Conservation (phyloP, 2,329 filamentous ascomycete genomes). For the Penicillium oxalicum region DNA sequence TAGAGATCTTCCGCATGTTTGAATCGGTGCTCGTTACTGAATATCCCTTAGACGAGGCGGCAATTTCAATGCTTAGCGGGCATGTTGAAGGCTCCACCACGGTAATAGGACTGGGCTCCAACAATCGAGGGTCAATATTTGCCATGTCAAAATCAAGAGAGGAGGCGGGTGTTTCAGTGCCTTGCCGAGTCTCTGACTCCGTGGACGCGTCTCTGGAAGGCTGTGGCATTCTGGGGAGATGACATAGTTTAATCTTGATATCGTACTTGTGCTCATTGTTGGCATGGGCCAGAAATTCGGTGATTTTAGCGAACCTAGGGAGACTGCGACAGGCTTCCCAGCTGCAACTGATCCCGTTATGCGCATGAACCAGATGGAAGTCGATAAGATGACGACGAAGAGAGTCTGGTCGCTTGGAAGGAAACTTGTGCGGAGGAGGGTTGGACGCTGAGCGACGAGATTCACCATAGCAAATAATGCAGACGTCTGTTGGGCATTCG, state of each 20-base stretch:
- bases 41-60: conserved; percentile 5
- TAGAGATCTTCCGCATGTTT: conserved; percentile 5
- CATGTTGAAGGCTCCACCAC: conserved; percentile 2
- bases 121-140: conserved; percentile 17
- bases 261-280: conserved; percentile 14
- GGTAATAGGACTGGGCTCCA: conserved; percentile 3
- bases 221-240: conserved; percentile 11
- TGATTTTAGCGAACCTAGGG: conserved; percentile 17
- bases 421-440: conserved; percentile 21
- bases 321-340: conserved; percentile 4
- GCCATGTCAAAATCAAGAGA: conserved; percentile 14
- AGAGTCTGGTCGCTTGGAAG: conserved; percentile 17
- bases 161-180: conserved; percentile 15
- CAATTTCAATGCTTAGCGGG: conserved; percentile 1
- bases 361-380: conserved; percentile 25
- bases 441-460: conserved; percentile 18
- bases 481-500: conserved; percentile 19
- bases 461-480: conserved; percentile 20
- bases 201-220: conserved; percentile 11
- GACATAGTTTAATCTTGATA: conserved; percentile 15
- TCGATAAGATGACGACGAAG: conserved; percentile 20
- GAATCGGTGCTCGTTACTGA: conserved; percentile 1
- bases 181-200: conserved; percentile 12
- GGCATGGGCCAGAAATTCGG: conserved; percentile 18
- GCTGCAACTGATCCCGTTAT: not conserved